Percentiles rank a stretch among this genome's conserved stretches.
Evolutionary conservation across 2,329 filamentous ascomycete genomes (phyloP).

Genomic region (Ilyonectria robusta): DNA sequence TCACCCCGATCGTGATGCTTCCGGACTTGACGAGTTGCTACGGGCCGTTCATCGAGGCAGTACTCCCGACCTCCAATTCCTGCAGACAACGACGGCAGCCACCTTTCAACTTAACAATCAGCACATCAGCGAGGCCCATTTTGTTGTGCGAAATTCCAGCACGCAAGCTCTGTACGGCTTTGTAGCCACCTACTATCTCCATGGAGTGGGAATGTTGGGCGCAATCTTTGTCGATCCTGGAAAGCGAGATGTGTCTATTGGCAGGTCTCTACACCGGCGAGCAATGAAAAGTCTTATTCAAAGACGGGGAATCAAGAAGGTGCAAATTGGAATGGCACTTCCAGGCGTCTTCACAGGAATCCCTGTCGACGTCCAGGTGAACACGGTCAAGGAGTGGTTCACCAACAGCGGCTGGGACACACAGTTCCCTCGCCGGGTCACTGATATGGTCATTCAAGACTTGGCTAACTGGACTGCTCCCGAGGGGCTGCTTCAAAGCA

Average conservation of each 20-base stretch:
- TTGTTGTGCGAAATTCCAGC: conserved; percentile 93
- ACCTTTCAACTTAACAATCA: conserved; percentile 82
- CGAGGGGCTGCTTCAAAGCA: conserved; percentile 80
- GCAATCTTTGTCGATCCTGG: conserved; percentile 91
- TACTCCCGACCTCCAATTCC: conserved; percentile 76
- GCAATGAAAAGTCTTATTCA: conserved; percentile 82
- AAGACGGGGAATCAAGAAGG: conserved; percentile 79
- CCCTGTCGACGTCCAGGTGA: conserved; percentile 67
- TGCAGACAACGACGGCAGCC: conserved; percentile 77
- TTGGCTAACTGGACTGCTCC: conserved; percentile 82
- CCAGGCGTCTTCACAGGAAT: conserved; percentile 91
- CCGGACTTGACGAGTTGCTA: conserved; percentile 82
- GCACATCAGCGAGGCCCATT: conserved; percentile 85
- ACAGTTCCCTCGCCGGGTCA: conserved; percentile 68
- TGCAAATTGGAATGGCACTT: conserved; percentile 85
- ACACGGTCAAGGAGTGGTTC: conserved; percentile 81
- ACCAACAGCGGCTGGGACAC: conserved; percentile 91
- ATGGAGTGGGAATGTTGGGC: conserved; percentile 81
- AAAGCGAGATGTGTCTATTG: conserved; percentile 90
- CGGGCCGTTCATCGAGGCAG: conserved; percentile 77
- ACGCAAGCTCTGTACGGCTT: conserved; percentile 94
- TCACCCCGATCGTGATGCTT: conserved; percentile 82
- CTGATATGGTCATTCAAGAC: conserved; percentile 81
- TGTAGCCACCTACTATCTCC: conserved; percentile 88
- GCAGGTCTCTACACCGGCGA: conserved; percentile 88